Percentiles rank a stretch among this genome's conserved stretches.
Evolutionary conservation across 345 rosid genomes (phyloP).

Genomic region (Camelina sativa): DNA sequence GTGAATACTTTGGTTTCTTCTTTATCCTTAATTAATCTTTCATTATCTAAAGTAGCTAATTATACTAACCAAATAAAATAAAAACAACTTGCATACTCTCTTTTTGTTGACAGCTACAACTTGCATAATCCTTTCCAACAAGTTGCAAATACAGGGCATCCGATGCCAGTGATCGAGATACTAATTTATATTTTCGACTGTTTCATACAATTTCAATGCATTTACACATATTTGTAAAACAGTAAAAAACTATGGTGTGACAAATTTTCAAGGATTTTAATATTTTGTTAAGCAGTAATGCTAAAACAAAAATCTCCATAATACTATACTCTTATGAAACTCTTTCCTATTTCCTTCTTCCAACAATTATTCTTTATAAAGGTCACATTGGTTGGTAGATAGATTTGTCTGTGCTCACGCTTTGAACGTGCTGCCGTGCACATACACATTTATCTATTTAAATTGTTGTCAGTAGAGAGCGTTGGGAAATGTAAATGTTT

Average conservation of each 20-base stretch:
- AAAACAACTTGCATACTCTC: not conserved
- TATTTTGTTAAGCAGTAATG: too few relatives aligned
- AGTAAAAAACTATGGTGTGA: too few relatives aligned
- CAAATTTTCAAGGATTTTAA: too few relatives aligned
- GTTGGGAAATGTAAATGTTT: slow-evolving; percentile 19
- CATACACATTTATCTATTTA: not conserved
- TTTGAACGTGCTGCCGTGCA: slow-evolving; percentile 32
- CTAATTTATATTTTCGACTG: not conserved
- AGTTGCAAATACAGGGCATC: slow-evolving; percentile 25
- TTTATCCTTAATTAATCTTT: slow-evolving; percentile 6
- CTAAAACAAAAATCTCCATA: too few relatives aligned
- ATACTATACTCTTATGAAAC: too few relatives aligned
- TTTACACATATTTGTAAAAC: too few relatives aligned
- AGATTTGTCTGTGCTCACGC: slow-evolving; percentile 10
- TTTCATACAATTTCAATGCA: too few relatives aligned
- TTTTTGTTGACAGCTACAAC: not conserved
- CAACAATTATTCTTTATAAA: slow-evolving; percentile 1
- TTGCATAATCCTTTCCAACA: slow-evolving; percentile 24
- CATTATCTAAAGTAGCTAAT: slow-evolving; percentile 1
- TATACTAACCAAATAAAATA: not conserved
- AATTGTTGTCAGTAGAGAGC: not conserved
- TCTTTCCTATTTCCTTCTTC: not conserved
- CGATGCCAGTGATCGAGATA: slow-evolving; percentile 19
- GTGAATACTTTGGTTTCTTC: slow-evolving; percentile 6
- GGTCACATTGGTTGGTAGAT: slow-evolving; percentile 11